Conservation (phyloP, 2,329 filamentous ascomycete genomes). For the Mariannaea elegans region DNA sequence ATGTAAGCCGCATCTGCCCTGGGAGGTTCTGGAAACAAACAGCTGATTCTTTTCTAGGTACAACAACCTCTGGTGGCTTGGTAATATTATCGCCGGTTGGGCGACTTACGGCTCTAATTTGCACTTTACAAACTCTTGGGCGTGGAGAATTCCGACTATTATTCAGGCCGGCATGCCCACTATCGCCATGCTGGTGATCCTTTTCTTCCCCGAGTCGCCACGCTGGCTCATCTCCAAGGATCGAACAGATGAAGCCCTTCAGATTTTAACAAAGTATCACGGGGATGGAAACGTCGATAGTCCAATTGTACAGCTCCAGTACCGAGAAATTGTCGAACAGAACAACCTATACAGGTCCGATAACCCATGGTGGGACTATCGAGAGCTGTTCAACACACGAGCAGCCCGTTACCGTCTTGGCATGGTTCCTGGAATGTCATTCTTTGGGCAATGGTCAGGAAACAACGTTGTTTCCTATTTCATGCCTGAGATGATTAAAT, state of each 20-base stretch:
- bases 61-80: conserved; percentile 23
- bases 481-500: conserved; percentile 53
- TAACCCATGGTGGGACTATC: conserved; percentile 66
- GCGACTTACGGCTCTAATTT: conserved; percentile 54
- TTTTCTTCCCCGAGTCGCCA: conserved; percentile 51
- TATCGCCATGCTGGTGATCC: conserved; percentile 8
- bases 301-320: conserved; percentile 45
- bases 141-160: conserved; percentile 12
- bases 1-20: conserved; percentile 44
- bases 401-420: conserved; percentile 59
- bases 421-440: conserved; percentile 59
- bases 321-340: conserved; percentile 48
- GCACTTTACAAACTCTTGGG: conserved; percentile 22
- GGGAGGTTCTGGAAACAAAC: no score
- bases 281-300: conserved; percentile 51
- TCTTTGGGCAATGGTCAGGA: conserved; percentile 62
- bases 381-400: conserved; percentile 57
- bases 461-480: conserved; percentile 57
- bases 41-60: conserved; percentile 9
- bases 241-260: conserved; percentile 54
- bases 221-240: conserved; percentile 44
- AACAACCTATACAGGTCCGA: conserved; percentile 61
- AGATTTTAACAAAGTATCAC: conserved; percentile 58
- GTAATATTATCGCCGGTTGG: conserved; percentile 43
- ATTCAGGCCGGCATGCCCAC: background rate